phyloP scores from a whole-genome alignment of 306 rosid genomes.

The Oxytropis ochrocephala region DNA sequence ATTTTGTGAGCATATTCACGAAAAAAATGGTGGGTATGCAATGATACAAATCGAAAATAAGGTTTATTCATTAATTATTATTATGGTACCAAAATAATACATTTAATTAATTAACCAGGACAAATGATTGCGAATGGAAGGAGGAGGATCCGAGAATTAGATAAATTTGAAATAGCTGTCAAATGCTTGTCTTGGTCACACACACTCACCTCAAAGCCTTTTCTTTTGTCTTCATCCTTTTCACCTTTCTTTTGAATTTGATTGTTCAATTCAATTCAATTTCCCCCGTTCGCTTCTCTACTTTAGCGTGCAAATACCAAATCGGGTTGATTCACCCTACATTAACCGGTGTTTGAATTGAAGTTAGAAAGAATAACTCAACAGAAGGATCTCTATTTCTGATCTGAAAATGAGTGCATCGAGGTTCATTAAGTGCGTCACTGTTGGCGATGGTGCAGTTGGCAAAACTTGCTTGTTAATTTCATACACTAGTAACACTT shows the following conservation, averaged over 20 bases:
- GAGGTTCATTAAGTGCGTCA: constrained; percentile 89
- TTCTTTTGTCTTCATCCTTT: not conserved
- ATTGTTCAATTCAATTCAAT: not conserved
- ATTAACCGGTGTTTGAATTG: not conserved
- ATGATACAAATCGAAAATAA: no score
- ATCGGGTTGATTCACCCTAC: constrained; percentile 21
- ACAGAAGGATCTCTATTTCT: not conserved
- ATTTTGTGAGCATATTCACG: no score
- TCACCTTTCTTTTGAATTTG: constrained; percentile 3
- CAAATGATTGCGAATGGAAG: no score
- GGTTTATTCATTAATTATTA: no score
- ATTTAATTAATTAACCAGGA: no score
- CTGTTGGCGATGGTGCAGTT: constrained; percentile 90
- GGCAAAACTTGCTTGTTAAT: constrained; percentile 89
- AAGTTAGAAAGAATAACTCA: not conserved
- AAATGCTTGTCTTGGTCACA: constrained; percentile 31
- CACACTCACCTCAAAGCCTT: not conserved
- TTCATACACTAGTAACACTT: constrained; percentile 81
- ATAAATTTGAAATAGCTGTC: constrained; percentile 32
- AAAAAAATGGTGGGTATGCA: no score
- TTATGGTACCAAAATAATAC: no score
- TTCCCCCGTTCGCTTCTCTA: not conserved
- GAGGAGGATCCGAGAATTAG: no score
- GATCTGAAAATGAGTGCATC: constrained; percentile 67
- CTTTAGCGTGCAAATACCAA: not conserved